Conservation (phyloP, 1,284 basidiomycete species). For the Anthracocystis setariae region DNA sequence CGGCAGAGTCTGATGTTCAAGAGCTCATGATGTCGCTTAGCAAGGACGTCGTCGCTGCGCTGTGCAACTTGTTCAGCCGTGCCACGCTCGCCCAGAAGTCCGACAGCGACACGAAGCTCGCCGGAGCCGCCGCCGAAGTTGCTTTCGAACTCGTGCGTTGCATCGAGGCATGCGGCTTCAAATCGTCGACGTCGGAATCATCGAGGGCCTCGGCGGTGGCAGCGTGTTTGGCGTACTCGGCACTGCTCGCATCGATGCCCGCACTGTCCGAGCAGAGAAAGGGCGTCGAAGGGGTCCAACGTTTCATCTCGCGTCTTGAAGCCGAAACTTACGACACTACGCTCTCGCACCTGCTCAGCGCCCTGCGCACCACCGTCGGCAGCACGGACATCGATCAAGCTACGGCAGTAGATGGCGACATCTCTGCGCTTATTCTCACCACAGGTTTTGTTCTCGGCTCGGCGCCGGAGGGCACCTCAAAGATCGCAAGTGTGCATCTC, state of each 20-base stretch:
- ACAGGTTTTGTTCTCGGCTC: constrained; percentile 34
- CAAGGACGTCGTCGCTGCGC: constrained; percentile 3
- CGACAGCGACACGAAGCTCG: not conserved
- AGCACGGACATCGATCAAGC: constrained; percentile 3
- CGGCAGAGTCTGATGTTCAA: not conserved
- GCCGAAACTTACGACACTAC: constrained; percentile 12
- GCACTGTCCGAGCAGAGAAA: constrained; percentile 18
- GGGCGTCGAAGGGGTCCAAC: constrained; percentile 15
- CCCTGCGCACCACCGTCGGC: constrained; percentile 1
- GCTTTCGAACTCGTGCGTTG: constrained; percentile 27
- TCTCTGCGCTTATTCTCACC: constrained; percentile 22
- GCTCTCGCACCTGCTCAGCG: constrained; percentile 11
- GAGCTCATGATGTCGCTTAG: constrained; percentile 1
- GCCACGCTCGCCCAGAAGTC: not conserved
- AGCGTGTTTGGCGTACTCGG: constrained; percentile 15
- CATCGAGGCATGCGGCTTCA: constrained; percentile 2
- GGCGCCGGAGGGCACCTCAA: constrained; percentile 44
- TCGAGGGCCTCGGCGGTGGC: not conserved
- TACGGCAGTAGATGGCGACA: constrained; percentile 6
- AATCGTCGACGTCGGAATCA: not conserved
- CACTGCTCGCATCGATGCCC: constrained; percentile 15
- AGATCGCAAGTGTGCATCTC: constrained; percentile 29
- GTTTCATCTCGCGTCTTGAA: constrained; percentile 22
- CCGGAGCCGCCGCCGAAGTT: constrained; percentile 13
- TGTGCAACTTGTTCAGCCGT: constrained; percentile 11